Evolutionary conservation across 345 rosid species (phyloP), one percentile per base, ranked within the genome.

Genomic region (Aurinia saxatilis): DNA sequence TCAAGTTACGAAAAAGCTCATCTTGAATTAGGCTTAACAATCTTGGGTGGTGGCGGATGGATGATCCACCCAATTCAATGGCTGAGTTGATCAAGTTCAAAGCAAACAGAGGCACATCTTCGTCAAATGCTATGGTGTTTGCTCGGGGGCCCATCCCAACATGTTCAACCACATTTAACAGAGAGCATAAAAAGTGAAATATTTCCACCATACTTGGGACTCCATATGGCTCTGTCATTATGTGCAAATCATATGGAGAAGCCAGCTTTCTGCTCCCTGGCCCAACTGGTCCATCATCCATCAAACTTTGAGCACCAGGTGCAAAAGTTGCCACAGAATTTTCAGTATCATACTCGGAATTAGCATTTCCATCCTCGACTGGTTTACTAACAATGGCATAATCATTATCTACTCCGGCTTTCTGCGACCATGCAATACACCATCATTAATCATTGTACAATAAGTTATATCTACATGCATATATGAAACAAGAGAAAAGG

Each of bases 171-270:
- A 67, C 83, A 80, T 90, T 85, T 71, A 90, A 71, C 52, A 87
- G 70, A 57, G 97, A 79, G 65, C 97, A 93, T 71, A 90, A 60
- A 34, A 90, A 93, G 68, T 93, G 96, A 74, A 93, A 93, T 75
- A 90, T 84, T 75, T 93, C 99, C 77, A 93, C 97, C 97, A 93
- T 86, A 76, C 95, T 84, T 46, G 97, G 96, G 39, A 87, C 85
- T 35, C 99, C 96, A 75, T 85, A 93, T 36, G 95, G 99, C 73
- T 87, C 96, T 61, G 84, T 82, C 95, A 87, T 84, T 46, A 85
- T 77, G 68, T 85, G 90, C 73, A 75, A 66, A 82, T 90, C 99
- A 75, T 65, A 76, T 52, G 91, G 75, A 76, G 78, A 78, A 69
- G 74, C 75, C 36, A 80, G 90, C 77, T 78, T 81, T 66, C 85